Percentiles rank a stretch among this genome's conserved stretches.
Conservation (phyloP, 805 yeast genomes). For the Brettanomyces custersianus region DNA sequence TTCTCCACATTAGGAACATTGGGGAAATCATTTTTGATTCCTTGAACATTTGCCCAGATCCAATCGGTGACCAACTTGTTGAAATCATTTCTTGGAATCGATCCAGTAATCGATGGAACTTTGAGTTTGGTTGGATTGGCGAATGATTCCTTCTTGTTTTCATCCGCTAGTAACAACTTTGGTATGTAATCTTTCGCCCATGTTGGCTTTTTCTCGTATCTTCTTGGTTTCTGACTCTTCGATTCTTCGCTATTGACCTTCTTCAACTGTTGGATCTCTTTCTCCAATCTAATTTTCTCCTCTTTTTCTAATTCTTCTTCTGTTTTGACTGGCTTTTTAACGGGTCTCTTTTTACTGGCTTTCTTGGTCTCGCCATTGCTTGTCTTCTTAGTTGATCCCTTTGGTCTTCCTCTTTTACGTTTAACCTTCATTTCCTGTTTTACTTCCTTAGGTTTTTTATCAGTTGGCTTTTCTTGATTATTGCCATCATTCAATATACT, state of each 20-base stretch:
- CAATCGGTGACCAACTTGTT: conserved; percentile 79
- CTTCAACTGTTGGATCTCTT: conserved; percentile 19
- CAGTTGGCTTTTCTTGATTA: conserved; percentile 6
- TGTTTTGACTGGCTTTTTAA: conserved; percentile 6
- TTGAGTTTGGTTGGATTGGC: conserved; percentile 15
- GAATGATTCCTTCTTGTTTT: conserved; percentile 4
- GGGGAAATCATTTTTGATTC: conserved; percentile 41
- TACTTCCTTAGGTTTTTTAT: conserved; percentile 7
- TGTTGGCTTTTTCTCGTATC: conserved; percentile 59
- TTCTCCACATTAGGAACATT: conserved; percentile 32
- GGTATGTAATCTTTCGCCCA: conserved; percentile 81
- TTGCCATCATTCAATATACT: neutral
- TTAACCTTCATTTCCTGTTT: neutral
- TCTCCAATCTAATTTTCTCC: conserved; percentile 10
- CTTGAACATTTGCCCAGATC: conserved; percentile 75
- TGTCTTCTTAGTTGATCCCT: neutral
- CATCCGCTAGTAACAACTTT: conserved; percentile 5
- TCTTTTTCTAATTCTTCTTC: conserved; percentile 6
- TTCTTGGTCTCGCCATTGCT: neutral
- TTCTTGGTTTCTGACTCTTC: conserved; percentile 40
- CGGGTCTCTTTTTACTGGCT: neutral
- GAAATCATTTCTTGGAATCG: conserved; percentile 71
- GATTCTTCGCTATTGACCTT: conserved; percentile 8
- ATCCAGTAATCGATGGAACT: conserved; percentile 53
- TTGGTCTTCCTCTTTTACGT: neutral